Evolutionary conservation across 805 yeast species (phyloP).

Genomic region (Alloascoidea hylecoeti): DNA sequence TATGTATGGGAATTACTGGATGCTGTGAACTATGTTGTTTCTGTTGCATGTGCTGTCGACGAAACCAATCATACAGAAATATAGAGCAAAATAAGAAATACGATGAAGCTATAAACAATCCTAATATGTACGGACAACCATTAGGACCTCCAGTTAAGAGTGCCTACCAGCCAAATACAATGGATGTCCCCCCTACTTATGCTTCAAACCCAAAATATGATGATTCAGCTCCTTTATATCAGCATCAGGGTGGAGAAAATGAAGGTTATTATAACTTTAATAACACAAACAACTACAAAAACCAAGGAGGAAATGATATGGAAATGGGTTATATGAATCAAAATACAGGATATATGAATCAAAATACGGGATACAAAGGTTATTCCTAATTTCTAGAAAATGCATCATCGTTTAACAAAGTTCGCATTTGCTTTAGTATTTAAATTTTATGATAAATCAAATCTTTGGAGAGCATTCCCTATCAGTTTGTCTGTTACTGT

Average conservation of each 20-base stretch:
- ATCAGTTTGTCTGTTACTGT: too few relatives aligned
- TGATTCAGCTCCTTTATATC: not conserved
- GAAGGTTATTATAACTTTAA: not conserved
- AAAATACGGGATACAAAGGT: too few relatives aligned
- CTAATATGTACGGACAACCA: not conserved
- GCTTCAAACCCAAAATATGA: not conserved
- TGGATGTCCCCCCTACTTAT: not conserved
- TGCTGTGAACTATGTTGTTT: conserved; percentile 37
- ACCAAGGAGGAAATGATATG: conserved; percentile 1
- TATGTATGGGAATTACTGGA: conserved; percentile 42
- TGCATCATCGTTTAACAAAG: too few relatives aligned
- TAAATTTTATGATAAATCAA: too few relatives aligned
- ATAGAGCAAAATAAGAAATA: too few relatives aligned
- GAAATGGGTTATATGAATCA: conserved; percentile 1
- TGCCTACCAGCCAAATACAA: not conserved
- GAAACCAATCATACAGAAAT: not conserved
- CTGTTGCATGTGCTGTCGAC: conserved; percentile 21
- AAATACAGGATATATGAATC: too few relatives aligned
- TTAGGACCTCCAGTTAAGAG: not conserved
- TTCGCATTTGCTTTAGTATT: too few relatives aligned
- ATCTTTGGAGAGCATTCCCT: too few relatives aligned
- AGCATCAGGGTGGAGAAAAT: not conserved
- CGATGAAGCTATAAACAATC: not conserved
- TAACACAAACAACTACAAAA: too few relatives aligned
- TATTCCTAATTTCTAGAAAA: too few relatives aligned